phyloP scores from a whole-genome alignment of 2,329 filamentous ascomycete species.

The Zasmidium cellare region DNA sequence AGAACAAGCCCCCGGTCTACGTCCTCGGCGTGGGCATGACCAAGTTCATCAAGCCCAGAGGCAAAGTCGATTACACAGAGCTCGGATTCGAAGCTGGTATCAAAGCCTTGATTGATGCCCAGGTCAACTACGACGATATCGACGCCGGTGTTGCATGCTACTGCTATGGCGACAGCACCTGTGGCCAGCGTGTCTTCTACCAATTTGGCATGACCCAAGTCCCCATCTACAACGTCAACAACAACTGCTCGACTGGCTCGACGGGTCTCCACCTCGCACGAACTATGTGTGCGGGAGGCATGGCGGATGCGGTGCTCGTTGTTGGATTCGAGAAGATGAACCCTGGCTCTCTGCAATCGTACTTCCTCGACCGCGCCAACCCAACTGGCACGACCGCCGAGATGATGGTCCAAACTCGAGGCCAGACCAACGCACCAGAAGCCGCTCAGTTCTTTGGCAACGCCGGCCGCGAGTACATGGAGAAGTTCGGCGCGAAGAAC shows the following conservation, averaged over 20 bases:
- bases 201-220: conserved; percentile 98
- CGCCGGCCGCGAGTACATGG: conserved; percentile 89
- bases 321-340: conserved; percentile 99
- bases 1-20: conserved; percentile 54
- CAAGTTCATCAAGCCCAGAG: conserved; percentile 96
- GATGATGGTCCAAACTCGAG: conserved; percentile 63
- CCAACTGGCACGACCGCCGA: conserved; percentile 70
- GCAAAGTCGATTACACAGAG: conserved; percentile 91
- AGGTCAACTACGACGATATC: conserved; percentile 95
- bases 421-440: conserved; percentile 25
- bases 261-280: conserved; percentile 84
- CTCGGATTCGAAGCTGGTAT: conserved; percentile 89
- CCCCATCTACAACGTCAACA: conserved; percentile 97
- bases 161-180: conserved; percentile 94
- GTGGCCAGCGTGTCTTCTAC: conserved; percentile 95
- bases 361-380: conserved; percentile 82
- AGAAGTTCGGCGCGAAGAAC: conserved; percentile 79
- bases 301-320: conserved; percentile 68
- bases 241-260: conserved; percentile 96
- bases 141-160: conserved; percentile 94
- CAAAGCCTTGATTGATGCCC: conserved; percentile 80
- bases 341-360: conserved; percentile 77
- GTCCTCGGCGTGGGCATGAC: conserved; percentile 98
- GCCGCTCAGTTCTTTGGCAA: conserved; percentile 84
- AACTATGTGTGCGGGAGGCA: conserved; percentile 75